phyloP scores from a whole-genome alignment of 2,329 filamentous ascomycete genomes.

The Phialophora tarda region DNA sequence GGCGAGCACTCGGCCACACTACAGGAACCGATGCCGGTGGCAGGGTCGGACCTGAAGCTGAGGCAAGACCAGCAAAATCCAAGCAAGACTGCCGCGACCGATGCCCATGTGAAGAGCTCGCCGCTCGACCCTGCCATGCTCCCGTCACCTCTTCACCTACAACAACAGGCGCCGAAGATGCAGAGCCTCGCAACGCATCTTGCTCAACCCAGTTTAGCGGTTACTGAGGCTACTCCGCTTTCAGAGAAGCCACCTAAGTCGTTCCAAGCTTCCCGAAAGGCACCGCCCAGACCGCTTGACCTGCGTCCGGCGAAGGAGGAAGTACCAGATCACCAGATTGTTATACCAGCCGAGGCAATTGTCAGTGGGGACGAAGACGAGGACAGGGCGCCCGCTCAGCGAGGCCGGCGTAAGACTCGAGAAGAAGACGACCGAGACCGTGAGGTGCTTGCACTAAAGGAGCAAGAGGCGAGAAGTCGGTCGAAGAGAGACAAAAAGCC shows the following conservation, averaged over 20 bases:
- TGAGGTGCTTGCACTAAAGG: conserved; percentile 68
- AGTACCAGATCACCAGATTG: conserved; percentile 11
- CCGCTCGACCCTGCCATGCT: conserved; percentile 35
- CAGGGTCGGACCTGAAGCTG: conserved; percentile 15
- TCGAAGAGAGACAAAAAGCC: conserved; percentile 73
- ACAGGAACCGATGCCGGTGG: conserved; percentile 6
- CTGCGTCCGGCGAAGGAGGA: conserved; percentile 57
- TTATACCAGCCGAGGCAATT: conserved; percentile 18
- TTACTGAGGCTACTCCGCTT: conserved; percentile 52
- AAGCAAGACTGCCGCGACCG: conserved; percentile 2
- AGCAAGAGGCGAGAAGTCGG: conserved; percentile 72
- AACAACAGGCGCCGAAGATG: conserved; percentile 26
- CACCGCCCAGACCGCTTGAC: conserved; percentile 82
- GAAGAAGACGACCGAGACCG: conserved; percentile 85
- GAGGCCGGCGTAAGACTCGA: conserved; percentile 81
- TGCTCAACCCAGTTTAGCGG: conserved; percentile 31
- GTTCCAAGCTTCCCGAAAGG: conserved; percentile 72
- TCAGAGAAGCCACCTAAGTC: conserved; percentile 55
- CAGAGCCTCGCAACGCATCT: conserved; percentile 31
- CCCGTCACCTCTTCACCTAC: conserved; percentile 34
- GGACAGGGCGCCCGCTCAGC: conserved; percentile 52
- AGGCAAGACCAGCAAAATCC: conserved; percentile 19
- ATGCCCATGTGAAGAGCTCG: conserved; percentile 22
- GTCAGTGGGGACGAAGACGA: conserved; percentile 32
- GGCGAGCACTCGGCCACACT: conserved; percentile 32